These are phyloP conservation scores for Cupressus sempervirens DNA, from an alignment of 75 land plant species.

Conservation along the genomic window DNA sequence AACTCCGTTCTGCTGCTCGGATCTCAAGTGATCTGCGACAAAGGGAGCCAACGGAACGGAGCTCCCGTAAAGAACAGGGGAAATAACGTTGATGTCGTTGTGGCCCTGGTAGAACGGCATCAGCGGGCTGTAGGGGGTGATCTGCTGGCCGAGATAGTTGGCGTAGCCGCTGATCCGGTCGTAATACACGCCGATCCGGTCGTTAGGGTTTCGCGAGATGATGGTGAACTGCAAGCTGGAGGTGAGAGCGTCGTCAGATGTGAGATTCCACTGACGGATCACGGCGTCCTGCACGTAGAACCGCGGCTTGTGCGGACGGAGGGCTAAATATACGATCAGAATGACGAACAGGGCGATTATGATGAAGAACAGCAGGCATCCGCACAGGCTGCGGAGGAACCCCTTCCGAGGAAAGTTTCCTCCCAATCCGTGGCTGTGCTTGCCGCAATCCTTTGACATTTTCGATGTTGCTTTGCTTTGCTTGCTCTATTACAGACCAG, in stretches of 20 bases:
- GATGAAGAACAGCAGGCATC: constrained; percentile 19
- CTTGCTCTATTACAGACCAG: neutral
- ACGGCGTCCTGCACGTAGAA: constrained; percentile 39
- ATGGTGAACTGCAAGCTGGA: constrained; percentile 58
- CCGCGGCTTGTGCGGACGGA: constrained; percentile 41
- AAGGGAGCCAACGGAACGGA: constrained; percentile 37
- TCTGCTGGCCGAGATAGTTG: constrained; percentile 43
- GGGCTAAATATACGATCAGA: constrained; percentile 36
- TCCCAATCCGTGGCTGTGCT: neutral
- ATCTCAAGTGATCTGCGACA: constrained; percentile 25
- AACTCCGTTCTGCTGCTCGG: constrained; percentile 34
- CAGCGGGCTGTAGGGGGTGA: constrained; percentile 25
- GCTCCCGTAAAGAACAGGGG: constrained; percentile 31
- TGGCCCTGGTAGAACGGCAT: constrained; percentile 35
- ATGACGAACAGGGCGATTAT: constrained; percentile 29
- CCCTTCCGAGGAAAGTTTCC: neutral
- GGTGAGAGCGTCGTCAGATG: constrained; percentile 25
- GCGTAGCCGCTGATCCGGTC: constrained; percentile 34
- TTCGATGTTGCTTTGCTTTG: no score
- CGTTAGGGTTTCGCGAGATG: constrained; percentile 44
- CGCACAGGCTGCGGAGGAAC: constrained; percentile 10
- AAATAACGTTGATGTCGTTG: constrained; percentile 38
- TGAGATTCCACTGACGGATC: constrained; percentile 27
- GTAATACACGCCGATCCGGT: constrained; percentile 34
- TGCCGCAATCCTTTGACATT: constrained; percentile 16